phyloP scores from a whole-genome alignment of 129 eudicot genomes.

The Centrapalus pauciflorus region DNA sequence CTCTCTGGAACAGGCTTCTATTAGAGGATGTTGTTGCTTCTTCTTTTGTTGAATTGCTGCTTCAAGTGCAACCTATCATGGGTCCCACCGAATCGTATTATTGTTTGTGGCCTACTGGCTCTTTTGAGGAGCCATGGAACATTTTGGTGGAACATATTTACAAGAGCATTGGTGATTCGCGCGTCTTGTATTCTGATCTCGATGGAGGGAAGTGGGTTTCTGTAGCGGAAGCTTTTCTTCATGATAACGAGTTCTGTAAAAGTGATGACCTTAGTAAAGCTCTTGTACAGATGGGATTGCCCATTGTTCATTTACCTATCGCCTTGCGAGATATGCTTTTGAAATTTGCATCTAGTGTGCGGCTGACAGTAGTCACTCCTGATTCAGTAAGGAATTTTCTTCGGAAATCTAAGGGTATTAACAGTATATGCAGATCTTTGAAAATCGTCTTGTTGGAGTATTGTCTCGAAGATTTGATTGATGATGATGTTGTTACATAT shows the following conservation, averaged over 20 bases:
- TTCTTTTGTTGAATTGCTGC: conserved; percentile 60
- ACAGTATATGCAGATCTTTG: conserved; percentile 43
- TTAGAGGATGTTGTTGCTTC: conserved; percentile 88
- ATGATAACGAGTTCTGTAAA: conserved; percentile 52
- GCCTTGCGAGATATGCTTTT: conserved; percentile 61
- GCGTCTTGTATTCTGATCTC: conserved; percentile 74
- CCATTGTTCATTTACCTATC: conserved; percentile 72
- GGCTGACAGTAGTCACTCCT: conserved; percentile 82
- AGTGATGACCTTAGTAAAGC: conserved; percentile 64
- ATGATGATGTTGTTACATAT: conserved; percentile 66
- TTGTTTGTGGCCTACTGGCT: conserved; percentile 88
- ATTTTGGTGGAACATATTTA: conserved; percentile 71
- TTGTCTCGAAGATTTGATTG: conserved; percentile 95
- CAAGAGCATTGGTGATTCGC: conserved; percentile 49
- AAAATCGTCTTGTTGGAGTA: conserved; percentile 85
- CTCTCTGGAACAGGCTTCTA: conserved; percentile 91
- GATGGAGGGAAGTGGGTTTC: conserved; percentile 91
- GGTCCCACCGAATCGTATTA: conserved; percentile 70
- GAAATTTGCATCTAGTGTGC: conserved; percentile 41
- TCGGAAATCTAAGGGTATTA: conserved; percentile 35
- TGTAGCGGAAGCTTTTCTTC: conserved; percentile 67
- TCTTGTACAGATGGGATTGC: conserved; percentile 77
- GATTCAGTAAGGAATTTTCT: conserved; percentile 65
- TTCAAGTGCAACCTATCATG: conserved; percentile 54
- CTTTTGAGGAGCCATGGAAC: conserved; percentile 98